Conservation (phyloP, 1,139 yeast species). For the Kodamaea ohmeri region DNA sequence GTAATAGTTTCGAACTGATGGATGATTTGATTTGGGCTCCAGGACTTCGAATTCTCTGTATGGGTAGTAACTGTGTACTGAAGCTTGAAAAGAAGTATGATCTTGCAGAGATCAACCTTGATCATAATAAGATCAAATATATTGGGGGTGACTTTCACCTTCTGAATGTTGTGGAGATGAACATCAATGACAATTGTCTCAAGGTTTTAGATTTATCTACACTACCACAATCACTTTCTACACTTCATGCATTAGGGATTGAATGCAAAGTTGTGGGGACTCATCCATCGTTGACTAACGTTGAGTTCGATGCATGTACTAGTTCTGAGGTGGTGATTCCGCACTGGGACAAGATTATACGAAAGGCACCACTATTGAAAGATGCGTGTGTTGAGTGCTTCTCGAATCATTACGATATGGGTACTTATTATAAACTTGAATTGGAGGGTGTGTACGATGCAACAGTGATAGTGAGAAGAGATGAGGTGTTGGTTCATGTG, state of each 20-base stretch:
- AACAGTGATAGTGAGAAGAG: neutral
- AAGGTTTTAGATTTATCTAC: neutral
- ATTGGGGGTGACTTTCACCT: slow-evolving; percentile 1
- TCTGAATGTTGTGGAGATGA: slow-evolving; percentile 2
- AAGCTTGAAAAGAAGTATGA: slow-evolving; percentile 1
- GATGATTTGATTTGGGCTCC: neutral
- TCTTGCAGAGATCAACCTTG: neutral
- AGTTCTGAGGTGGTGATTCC: neutral
- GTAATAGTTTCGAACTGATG: slow-evolving; percentile 3
- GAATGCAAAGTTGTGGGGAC: neutral
- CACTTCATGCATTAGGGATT: slow-evolving; percentile 1
- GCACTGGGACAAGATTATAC: slow-evolving; percentile 1
- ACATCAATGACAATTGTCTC: neutral
- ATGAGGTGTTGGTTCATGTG: neutral
- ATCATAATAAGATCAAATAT: neutral
- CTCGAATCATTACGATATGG: slow-evolving; percentile 7
- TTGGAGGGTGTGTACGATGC: neutral
- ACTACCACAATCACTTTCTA: slow-evolving; percentile 2
- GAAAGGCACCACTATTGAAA: neutral
- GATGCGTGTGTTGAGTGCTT: neutral
- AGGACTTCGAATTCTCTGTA: neutral
- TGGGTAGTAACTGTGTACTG: neutral
- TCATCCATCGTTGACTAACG: neutral
- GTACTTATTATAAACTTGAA: neutral
- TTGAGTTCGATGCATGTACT: neutral